Conservation (phyloP, 2,329 filamentous ascomycete genomes). For the Taxawa tesnikishii region DNA sequence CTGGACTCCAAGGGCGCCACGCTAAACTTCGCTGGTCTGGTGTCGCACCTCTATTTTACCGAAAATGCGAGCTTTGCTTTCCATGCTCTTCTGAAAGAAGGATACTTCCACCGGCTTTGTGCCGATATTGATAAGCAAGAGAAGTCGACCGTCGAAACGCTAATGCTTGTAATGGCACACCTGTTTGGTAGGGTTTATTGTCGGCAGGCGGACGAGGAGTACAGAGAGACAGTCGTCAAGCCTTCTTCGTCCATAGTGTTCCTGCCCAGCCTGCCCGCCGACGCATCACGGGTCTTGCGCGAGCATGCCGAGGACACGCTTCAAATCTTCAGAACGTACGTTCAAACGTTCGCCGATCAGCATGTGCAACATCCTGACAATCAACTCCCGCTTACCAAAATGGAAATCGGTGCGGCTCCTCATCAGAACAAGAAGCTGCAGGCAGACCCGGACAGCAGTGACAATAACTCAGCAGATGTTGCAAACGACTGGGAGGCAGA, state of each 20-base stretch:
- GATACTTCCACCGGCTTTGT: constrained; percentile 58
- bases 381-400: constrained; percentile 45
- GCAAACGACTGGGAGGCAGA: not conserved
- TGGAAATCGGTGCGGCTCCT: constrained; percentile 32
- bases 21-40: constrained; percentile 58
- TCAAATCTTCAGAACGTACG: constrained; percentile 55
- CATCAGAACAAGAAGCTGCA: constrained; percentile 14
- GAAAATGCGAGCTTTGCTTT: constrained; percentile 68
- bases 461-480: too few relatives aligned
- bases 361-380: constrained; percentile 44
- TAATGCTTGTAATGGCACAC: constrained; percentile 59
- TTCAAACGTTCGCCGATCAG: constrained; percentile 55
- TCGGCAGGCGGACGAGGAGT: constrained; percentile 33
- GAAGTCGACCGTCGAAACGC: constrained; percentile 38
- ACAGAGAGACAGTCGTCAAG: constrained; percentile 37
- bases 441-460: constrained; percentile 1
- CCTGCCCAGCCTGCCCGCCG: constrained; percentile 49
- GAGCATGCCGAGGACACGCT: constrained; percentile 55
- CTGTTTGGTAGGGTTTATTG: constrained; percentile 52
- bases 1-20: constrained; percentile 49
- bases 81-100: constrained; percentile 58
- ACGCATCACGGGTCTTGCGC: constrained; percentile 43
- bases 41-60: constrained; percentile 64
- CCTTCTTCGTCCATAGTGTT: constrained; percentile 52
- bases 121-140: constrained; percentile 40